phyloP scores from a whole-genome alignment of 192 early-diverging fungal species.

The Coemansia sp. region DNA sequence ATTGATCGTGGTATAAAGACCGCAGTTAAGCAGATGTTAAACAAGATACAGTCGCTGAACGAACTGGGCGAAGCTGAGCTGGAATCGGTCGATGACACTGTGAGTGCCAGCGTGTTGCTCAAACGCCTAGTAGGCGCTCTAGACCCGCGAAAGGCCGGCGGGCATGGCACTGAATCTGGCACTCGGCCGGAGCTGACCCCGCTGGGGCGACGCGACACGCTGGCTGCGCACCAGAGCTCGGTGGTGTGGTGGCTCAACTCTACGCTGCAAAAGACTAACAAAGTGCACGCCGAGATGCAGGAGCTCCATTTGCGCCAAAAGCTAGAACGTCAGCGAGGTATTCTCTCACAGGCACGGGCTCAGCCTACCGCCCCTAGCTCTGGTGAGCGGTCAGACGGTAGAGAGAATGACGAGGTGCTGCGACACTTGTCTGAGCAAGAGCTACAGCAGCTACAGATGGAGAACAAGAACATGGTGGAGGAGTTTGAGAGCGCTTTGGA shows the following conservation, averaged over 20 bases:
- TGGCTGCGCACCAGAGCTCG: slow-evolving; percentile 70
- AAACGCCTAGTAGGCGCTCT: slow-evolving; percentile 47
- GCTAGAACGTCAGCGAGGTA: slow-evolving; percentile 66
- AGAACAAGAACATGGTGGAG: slow-evolving; percentile 69
- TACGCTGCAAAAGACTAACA: slow-evolving; percentile 64
- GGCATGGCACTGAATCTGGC: not conserved
- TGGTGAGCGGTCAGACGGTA: not conserved
- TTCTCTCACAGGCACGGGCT: slow-evolving; percentile 10
- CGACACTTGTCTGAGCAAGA: slow-evolving; percentile 58
- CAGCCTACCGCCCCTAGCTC: not conserved
- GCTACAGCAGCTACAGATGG: slow-evolving; percentile 66
- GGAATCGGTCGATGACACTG: slow-evolving; percentile 28
- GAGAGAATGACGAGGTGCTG: slow-evolving; percentile 57
- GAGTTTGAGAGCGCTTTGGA: slow-evolving; percentile 72
- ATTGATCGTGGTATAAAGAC: slow-evolving; percentile 67
- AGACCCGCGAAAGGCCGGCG: slow-evolving; percentile 42
- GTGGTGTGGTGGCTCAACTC: slow-evolving; percentile 72
- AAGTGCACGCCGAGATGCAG: slow-evolving; percentile 73
- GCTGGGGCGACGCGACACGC: slow-evolving; percentile 55
- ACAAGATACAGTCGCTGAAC: slow-evolving; percentile 62
- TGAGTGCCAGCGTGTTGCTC: slow-evolving; percentile 38
- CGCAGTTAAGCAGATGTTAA: slow-evolving; percentile 60
- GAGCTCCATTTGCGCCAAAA: slow-evolving; percentile 66
- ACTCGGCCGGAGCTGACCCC: not conserved
- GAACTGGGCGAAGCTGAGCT: slow-evolving; percentile 54